Evolutionary conservation across 2,329 filamentous ascomycete genomes (phyloP), one percentile per base, ranked within the genome.

Genomic region (Xylariales sp.): DNA sequence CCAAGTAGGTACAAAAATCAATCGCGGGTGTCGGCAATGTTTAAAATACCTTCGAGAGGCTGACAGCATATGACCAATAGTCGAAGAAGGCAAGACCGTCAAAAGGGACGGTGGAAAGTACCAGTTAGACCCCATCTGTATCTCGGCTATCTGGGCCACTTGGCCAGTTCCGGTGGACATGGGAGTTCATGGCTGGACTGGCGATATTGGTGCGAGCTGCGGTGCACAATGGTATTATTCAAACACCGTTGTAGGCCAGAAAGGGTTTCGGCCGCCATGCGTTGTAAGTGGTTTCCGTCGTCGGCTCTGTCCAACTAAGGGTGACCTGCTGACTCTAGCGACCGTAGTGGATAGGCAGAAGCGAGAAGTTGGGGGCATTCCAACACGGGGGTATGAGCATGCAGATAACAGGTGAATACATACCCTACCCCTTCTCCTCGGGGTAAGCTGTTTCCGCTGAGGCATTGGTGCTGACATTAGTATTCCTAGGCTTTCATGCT

Each of bases 301-400:
- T 18, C 8, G 36, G 12, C 12, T 41, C 12, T 10, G 9, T 41
- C 36, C 10, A 41, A 41, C 8, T 41, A 1, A 41, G 36, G 3
- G 36, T 12, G 6, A 36, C 34, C 5, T 41, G 36, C 36, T 41
- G 9, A 54, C 23, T 54, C 3, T 54, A n/a, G 28, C n/a, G 23
- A 23, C 16, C 9, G 32, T 39, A 36, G 39, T 58, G 39, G 39
- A 16, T 58, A 48, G 55, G 39, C 7, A 30, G 39, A 46, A 58
- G 46, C 8, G 36, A 41, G 36, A 12, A 41, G 36, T 12, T 9
- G 10, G 36, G 36, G 36, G 36, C 8, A 41, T 9, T 41, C 12
- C 10, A 10, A 41, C 10, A 41, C 23, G 23, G 28, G 39, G 8
- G 23, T 34, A 58, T 58, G 55, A 58, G 39, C 10, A 45, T 45